phyloP scores from a whole-genome alignment of 768 basidiomycete species.

The Termitomyces heimii region DNA sequence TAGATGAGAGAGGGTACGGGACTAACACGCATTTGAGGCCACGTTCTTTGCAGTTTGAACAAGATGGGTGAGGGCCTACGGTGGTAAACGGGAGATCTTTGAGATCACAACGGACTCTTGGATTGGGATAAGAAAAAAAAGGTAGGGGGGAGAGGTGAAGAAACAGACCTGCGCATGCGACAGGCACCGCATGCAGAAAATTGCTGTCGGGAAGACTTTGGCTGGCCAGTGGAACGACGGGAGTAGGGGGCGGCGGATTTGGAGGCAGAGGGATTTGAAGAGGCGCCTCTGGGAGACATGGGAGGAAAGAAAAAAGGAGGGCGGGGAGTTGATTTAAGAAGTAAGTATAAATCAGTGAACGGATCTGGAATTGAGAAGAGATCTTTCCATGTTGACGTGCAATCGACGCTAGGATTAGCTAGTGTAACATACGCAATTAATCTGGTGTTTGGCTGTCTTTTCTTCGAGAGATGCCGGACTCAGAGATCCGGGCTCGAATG shows the following conservation, averaged over 20 bases:
- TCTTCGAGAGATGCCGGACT: conserved; percentile 32
- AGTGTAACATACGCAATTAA: conserved; percentile 7
- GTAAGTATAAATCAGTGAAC: conserved; percentile 28
- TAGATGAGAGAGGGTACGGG: conserved; percentile 1
- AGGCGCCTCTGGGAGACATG: conserved; percentile 56
- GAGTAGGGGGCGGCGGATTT: conserved; percentile 35
- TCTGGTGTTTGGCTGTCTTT: conserved; percentile 16
- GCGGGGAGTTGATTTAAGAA: conserved; percentile 28
- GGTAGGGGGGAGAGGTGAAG: conserved; percentile 7
- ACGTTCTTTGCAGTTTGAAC: conserved; percentile 88
- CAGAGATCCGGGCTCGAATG: conserved; percentile 18
- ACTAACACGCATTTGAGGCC: conserved; percentile 91
- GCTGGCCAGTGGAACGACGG: conserved; percentile 51
- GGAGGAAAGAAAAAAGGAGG: conserved; percentile 14
- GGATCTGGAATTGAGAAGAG: conserved; percentile 31
- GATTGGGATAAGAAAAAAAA: neutral
- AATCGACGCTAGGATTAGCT: conserved; percentile 11
- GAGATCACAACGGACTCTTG: conserved; percentile 88
- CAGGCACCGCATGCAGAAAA: conserved; percentile 95
- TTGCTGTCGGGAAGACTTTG: conserved; percentile 76
- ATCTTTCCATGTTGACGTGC: conserved; percentile 28
- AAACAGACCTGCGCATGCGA: conserved; percentile 69
- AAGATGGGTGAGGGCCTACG: conserved; percentile 46
- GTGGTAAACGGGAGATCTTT: conserved; percentile 66
- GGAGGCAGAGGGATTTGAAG: conserved; percentile 28